Evolutionary conservation across 2,329 filamentous ascomycete species (phyloP).

Genomic region (Talaromyces sp.): DNA sequence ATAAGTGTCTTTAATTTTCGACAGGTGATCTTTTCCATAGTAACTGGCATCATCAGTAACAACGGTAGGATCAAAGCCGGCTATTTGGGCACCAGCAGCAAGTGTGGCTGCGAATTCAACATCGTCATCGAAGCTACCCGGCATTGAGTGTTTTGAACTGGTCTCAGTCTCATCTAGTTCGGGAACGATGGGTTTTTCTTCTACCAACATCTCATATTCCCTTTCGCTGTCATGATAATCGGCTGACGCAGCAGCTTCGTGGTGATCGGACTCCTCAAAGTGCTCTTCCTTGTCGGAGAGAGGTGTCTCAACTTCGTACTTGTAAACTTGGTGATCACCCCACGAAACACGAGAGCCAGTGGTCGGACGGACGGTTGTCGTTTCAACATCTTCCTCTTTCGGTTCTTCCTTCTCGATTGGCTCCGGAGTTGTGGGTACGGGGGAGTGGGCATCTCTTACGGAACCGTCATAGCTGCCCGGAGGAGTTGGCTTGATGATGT

Average conservation of each 20-base stretch:
- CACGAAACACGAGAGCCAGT: constrained; percentile 59
- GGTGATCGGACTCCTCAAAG: background rate
- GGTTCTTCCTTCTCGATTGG: constrained; percentile 25
- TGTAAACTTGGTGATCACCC: constrained; percentile 63
- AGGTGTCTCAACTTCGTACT: constrained; percentile 61
- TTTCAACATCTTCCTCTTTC: constrained; percentile 28
- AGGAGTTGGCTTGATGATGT: constrained; percentile 58
- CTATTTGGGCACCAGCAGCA: constrained; percentile 65
- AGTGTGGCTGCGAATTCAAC: constrained; percentile 67
- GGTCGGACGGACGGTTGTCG: constrained; percentile 45
- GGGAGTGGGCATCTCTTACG: constrained; percentile 30
- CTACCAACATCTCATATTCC: background rate
- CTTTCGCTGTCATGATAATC: background rate
- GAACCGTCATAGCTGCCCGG: constrained; percentile 47
- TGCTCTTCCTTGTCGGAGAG: constrained; percentile 35
- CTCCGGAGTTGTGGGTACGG: constrained; percentile 35
- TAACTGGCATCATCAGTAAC: constrained; percentile 65
- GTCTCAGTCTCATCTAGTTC: background rate
- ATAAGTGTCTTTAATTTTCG: constrained; percentile 55
- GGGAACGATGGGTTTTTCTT: background rate
- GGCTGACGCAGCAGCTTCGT: constrained; percentile 19
- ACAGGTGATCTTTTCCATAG: constrained; percentile 61
- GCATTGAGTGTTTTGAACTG: constrained; percentile 9
- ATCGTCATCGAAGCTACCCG: constrained; percentile 63
- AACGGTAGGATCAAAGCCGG: constrained; percentile 68